Base-by-base conservation (phyloP, 2,329 filamentous ascomycete genomes). In the Pestalotiopsis sp. region DNA sequence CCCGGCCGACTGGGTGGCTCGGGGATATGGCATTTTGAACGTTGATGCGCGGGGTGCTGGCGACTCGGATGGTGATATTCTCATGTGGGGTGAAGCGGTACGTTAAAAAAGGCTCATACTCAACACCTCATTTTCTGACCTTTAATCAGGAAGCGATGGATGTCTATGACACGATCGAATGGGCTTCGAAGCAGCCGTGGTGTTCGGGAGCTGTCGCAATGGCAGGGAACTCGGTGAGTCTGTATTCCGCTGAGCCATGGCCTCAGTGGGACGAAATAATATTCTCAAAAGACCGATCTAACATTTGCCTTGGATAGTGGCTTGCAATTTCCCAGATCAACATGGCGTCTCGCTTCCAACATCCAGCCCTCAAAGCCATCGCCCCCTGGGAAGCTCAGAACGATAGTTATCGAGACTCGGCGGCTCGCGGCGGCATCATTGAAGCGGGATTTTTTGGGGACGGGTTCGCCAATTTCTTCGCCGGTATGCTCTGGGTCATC, bases 1-100 rank as follows among this genome's bases (percentile, higher is more conserved):
- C 58, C 77, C 77, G 0, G 76, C 76, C 4, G 77, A 78, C 41
- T 79, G 76, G 74, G 73, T 71, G 20, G 45, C 68, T 6, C 66
- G 74, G 45, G 76, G 76, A 1, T 79, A 78, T 65, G 77, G 77
- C 2, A 71, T 79, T 52, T 71, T 78, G 41, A 76, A 79, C 57
- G 69, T 77, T 13, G 78, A 79, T 64, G 69, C 74, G 1, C 70
- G 78, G 4, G 78, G 77, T 1, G 62, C 69, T 4, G 73, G 71
- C 13, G 68, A 77, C 23, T 78, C 76, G 0, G 77, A 77, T 25
- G 77, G 77, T 2, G 61, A 75, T 64, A 67, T 77, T 11, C 23
- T 52, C 1, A 72, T 74, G 41, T 74, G 72, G 74, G 75, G 75
- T 3, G 62, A 70, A 23, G 52, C 59, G 25, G 64, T 66, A 20